Conservation (phyloP, 345 rosid species). For the Conringia planisiliqua region DNA sequence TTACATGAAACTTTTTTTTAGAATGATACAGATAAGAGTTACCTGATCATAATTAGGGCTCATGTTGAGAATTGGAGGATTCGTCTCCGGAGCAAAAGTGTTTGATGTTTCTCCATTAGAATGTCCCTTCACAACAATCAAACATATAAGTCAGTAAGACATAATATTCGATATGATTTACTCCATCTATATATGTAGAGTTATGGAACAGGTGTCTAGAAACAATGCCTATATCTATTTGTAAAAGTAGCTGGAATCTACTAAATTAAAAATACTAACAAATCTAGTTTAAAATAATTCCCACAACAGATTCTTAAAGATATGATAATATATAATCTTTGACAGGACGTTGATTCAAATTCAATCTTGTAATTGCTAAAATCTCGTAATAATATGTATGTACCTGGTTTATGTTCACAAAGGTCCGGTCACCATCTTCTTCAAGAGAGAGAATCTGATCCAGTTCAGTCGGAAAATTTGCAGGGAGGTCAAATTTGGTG, state of each 20-base stretch:
- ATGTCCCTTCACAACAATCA: slow-evolving; percentile 13
- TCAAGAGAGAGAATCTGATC: slow-evolving; percentile 10
- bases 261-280: background rate
- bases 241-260: background rate
- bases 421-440: background rate
- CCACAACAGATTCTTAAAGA: background rate
- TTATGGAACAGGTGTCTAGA: background rate
- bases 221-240: background rate
- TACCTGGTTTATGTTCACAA: slow-evolving; percentile 23
- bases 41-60: slow-evolving; percentile 25
- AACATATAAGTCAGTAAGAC: background rate
- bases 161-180: background rate
- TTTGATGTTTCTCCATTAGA: slow-evolving; percentile 10
- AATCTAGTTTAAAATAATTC: background rate
- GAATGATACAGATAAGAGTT: background rate
- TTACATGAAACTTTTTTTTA: background rate
- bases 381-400: background rate
- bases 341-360: background rate
- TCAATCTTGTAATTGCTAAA: background rate
- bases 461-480: background rate
- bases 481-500: slow-evolving; percentile 8
- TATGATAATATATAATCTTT: background rate
- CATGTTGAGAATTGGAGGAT: background rate
- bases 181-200: background rate
- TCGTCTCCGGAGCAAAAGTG: slow-evolving; percentile 12